Evolutionary conservation across 306 rosid genomes (phyloP), one percentile per base, ranked within the genome.

Genomic region (Potentilla sterilis): DNA sequence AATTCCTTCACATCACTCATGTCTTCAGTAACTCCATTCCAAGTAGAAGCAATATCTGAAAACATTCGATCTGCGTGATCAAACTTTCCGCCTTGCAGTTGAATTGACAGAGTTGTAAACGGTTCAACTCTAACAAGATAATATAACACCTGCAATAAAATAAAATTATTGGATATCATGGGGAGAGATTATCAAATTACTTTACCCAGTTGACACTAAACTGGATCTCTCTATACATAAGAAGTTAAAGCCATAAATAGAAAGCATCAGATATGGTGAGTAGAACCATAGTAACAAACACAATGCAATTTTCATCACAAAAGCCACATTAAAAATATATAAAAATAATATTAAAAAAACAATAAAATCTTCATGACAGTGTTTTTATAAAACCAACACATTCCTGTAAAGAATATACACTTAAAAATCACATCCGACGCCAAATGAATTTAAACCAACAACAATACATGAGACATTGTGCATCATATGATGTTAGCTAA

Each of bases 41-140:
- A 95, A 38, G 99, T 95, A 76, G 87, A 85, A 76, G 88, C 79
- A 84, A 95, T 86, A 86, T 95, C 99, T 74, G 88, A 92, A 84
- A 95, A 95, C 99, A 95, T 90, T 77, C 99, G 81, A 90, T 95
- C 99, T 44, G 99, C 97, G 76, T 95, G 99, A 88, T 95, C 99
- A 83, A 95, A 95, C 76, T 90, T 90, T 37, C 97, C 99, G 41
- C 99, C 99, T 90, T 95, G 99, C 80, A 95, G 84, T 83, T 95
- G 96, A 82, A 95, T 95, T 41, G 93, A 86, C 51, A 95, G 97
- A 82, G 99, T 89, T 28, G 99, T 95, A 83, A 92, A 92, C 54
- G 99, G 99, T 85, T 95, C 99, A 59, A 90, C 93, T 83, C 99
- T 89, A 84, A 92, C 86, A 81, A 95, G 97, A 87, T 95, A 95